Conservation (phyloP, 2,329 filamentous ascomycete genomes). For the Epichloe aotearoae region DNA sequence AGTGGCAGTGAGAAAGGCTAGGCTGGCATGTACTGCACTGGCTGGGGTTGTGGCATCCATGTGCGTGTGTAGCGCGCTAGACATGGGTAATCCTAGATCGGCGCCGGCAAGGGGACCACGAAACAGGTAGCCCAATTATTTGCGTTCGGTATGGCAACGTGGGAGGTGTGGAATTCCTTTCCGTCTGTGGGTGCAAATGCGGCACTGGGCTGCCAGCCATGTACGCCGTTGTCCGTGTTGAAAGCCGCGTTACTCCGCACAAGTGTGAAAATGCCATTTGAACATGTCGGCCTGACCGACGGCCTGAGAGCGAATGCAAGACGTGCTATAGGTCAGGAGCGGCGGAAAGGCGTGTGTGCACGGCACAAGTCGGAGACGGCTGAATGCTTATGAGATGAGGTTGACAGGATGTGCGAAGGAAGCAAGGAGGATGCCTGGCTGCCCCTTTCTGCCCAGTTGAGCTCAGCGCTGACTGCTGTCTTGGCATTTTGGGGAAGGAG, state of each 20-base stretch:
- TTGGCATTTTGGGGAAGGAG: no score
- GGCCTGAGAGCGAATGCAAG: neutral
- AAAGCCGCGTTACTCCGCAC: no score
- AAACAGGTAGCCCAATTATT: neutral
- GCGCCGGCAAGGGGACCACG: constrained; percentile 8
- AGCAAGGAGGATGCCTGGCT: no score
- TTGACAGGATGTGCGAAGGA: no score
- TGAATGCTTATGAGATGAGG: no score
- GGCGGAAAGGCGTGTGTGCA: no score
- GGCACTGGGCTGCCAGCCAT: neutral
- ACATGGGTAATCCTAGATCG: constrained; percentile 16
- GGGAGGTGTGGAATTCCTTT: neutral
- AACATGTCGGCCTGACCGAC: neutral
- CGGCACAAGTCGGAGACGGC: no score
- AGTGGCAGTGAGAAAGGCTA: neutral
- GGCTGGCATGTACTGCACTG: neutral
- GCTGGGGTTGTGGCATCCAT: constrained; percentile 3
- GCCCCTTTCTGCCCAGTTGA: no score
- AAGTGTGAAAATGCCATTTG: no score
- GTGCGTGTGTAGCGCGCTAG: constrained; percentile 8
- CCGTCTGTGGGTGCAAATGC: neutral
- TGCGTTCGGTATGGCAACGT: neutral
- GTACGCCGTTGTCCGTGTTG: neutral
- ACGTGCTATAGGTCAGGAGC: neutral
- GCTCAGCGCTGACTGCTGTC: no score